Evolutionary conservation across 2,329 filamentous ascomycete genomes (phyloP).

Genomic region (Penicillium paneum): DNA sequence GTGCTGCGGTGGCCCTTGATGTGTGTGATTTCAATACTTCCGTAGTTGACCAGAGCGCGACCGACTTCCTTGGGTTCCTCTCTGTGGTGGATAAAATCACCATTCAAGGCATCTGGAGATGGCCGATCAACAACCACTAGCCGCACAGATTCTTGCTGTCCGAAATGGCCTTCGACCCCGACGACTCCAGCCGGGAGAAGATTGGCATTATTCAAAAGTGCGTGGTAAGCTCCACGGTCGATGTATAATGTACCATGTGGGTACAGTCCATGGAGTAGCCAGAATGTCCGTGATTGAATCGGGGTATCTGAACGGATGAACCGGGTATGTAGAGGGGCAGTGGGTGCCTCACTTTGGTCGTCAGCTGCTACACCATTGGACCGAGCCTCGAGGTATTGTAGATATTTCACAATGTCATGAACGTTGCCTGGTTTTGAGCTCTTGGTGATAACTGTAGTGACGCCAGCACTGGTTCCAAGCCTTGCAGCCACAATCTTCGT

Average conservation of each 20-base stretch:
- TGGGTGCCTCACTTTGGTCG: slow-evolving; percentile 40
- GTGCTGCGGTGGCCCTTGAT: slow-evolving; percentile 82
- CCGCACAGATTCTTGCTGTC: slow-evolving; percentile 87
- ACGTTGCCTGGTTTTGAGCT: slow-evolving; percentile 95
- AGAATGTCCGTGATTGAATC: slow-evolving; percentile 92
- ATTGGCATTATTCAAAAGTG: slow-evolving; percentile 77
- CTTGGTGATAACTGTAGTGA: slow-evolving; percentile 91
- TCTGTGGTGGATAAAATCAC: slow-evolving; percentile 38
- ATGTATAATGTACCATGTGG: slow-evolving; percentile 92
- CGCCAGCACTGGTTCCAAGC: slow-evolving; percentile 87
- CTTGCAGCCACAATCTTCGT: slow-evolving; percentile 95
- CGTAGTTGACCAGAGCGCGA: slow-evolving; percentile 87
- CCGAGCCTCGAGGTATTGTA: slow-evolving; percentile 59
- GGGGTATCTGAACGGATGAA: slow-evolving; percentile 82
- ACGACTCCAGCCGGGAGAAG: slow-evolving; percentile 88
- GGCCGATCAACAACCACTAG: slow-evolving; percentile 72
- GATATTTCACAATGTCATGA: slow-evolving; percentile 75
- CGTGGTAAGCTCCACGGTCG: slow-evolving; percentile 80
- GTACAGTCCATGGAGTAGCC: slow-evolving; percentile 87
- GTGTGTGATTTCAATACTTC: slow-evolving; percentile 73
- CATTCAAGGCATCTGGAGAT: slow-evolving; percentile 40
- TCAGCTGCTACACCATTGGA: slow-evolving; percentile 22
- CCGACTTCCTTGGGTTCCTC: slow-evolving; percentile 69
- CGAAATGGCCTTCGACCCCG: slow-evolving; percentile 82
- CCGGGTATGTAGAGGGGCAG: slow-evolving; percentile 76